Evolutionary conservation across 1,284 basidiomycete genomes (phyloP).

Genomic region (Vanrija humicola): DNA sequence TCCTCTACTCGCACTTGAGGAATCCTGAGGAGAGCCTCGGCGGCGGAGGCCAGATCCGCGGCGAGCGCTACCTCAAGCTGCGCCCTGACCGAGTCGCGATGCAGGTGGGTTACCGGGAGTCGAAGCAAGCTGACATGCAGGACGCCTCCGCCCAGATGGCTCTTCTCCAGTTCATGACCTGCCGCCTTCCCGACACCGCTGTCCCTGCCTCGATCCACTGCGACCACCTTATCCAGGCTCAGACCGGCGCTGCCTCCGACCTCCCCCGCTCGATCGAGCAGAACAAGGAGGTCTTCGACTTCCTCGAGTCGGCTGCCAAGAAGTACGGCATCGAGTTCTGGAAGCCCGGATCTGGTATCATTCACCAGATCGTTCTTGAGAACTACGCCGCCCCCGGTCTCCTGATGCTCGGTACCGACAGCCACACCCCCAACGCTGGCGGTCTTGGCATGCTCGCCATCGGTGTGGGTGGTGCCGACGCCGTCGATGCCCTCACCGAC

Average conservation of each 20-base stretch:
- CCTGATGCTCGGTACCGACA: constrained; percentile 99
- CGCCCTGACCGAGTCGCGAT: constrained; percentile 92
- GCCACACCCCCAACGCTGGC: constrained; percentile 98
- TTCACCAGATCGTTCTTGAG: constrained; percentile 95
- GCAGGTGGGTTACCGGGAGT: constrained; percentile 56
- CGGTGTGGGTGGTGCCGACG: constrained; percentile 98
- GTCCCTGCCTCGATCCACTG: constrained; percentile 94
- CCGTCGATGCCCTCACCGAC: constrained; percentile 96
- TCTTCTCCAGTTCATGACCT: constrained; percentile 99
- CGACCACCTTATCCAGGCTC: constrained; percentile 98
- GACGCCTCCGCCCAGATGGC: constrained; percentile 94
- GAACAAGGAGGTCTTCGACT: constrained; percentile 99
- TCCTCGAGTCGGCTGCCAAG: constrained; percentile 93
- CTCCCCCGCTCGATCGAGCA: constrained; percentile 85
- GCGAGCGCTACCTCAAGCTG: constrained; percentile 86
- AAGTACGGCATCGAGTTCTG: constrained; percentile 99
- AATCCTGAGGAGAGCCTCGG: constrained; percentile 70
- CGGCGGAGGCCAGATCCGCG: constrained; percentile 66
- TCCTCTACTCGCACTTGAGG: constrained; percentile 87
- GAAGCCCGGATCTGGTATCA: constrained; percentile 98
- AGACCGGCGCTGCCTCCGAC: constrained; percentile 89
- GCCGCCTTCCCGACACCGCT: constrained; percentile 76
- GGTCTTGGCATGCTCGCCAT: constrained; percentile 98
- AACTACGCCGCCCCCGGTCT: constrained; percentile 99
- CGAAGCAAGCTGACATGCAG: constrained; percentile 12